Evolutionary conservation across 2,329 filamentous ascomycete genomes (phyloP), one percentile per base, ranked within the genome.

Genomic region (Fusarium tricinctum): DNA sequence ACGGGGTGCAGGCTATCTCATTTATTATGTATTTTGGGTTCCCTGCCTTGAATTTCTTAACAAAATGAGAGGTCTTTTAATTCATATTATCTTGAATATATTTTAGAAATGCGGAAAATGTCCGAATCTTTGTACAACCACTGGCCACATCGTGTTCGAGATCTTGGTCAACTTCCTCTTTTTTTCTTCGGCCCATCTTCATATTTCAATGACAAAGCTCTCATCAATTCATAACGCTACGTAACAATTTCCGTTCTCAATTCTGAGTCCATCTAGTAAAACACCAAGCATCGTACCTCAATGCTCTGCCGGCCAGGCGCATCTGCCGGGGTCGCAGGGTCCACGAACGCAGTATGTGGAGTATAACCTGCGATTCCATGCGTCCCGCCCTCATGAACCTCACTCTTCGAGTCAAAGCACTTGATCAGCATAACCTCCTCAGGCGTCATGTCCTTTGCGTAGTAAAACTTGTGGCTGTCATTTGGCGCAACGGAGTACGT

Each of bases 371-470:
- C 73, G 22, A 74, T 15, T 0, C 72, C 72, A 19, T 67, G 47
- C 30, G 51, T 38, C 0, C 73, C 73, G 0, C 57, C 64, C 4
- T 72, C 65, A n/a, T 68, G 66, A 7, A 68, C 69, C 23, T 74
- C 61, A 6, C 73, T 72, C 55, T 69, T 71, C 0, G 73, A 74
- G 40, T 74, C 73, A 13, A 71, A 74, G 12, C 73, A 74, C 63
- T 74, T 74, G 52, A 74, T 74, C 12, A 74, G 44, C 72, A 74
- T 73, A 9, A 68, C 72, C 48, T 74, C 73, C 5, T 74, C 72
- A 0, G 73, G 72, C 2, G 62, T 72, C 73, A 74, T 74, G 8
- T 74, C 72, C 51, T 73, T 74, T 0, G 65, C 63, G 14, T 74
- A 74, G 42, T 73, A 74, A 8, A 74, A 65, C 43, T 68, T 72